Conservation (phyloP, 768 basidiomycete species). For the Cystofilobasidium ferigula region DNA sequence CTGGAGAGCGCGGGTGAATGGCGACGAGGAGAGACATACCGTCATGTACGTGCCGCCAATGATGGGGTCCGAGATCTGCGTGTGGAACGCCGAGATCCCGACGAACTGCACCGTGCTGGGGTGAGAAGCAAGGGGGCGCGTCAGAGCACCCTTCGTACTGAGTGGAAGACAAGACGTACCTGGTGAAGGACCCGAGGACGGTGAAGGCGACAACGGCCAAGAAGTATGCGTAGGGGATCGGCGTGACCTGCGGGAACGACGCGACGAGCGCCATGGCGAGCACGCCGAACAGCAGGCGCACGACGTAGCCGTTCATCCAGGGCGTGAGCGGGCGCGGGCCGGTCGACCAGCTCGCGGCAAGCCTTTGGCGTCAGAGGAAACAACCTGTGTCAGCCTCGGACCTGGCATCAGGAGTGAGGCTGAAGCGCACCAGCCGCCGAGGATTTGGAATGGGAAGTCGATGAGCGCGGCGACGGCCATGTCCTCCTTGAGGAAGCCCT, state of each 20-base stretch:
- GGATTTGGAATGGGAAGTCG: constrained; percentile 94
- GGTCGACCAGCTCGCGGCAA: constrained; percentile 23
- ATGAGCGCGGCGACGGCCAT: constrained; percentile 88
- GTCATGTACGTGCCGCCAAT: constrained; percentile 99
- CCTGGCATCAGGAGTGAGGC: constrained; percentile 62
- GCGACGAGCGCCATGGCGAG: constrained; percentile 66
- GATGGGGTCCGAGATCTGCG: constrained; percentile 83
- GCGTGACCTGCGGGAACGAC: constrained; percentile 55
- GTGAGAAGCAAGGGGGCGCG: neutral
- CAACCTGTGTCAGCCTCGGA: no score
- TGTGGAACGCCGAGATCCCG: constrained; percentile 98
- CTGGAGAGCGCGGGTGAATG: neutral
- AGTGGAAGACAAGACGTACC: constrained; percentile 45
- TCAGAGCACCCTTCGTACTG: constrained; percentile 6
- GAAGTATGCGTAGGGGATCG: constrained; percentile 53
- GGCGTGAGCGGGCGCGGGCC: constrained; percentile 37
- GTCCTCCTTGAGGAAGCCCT: constrained; percentile 89
- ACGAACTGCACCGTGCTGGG: constrained; percentile 88
- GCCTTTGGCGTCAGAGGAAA: no score
- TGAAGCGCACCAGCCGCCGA: constrained; percentile 61
- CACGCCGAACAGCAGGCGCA: constrained; percentile 61
- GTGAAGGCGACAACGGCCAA: constrained; percentile 67
- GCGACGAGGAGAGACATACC: constrained; percentile 43
- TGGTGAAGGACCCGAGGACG: constrained; percentile 68
- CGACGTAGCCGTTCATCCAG: constrained; percentile 88